These are phyloP conservation scores for Bimuria novae-zelandiae DNA, from an alignment of 2,329 filamentous ascomycete species.

Conservation along the genomic window DNA sequence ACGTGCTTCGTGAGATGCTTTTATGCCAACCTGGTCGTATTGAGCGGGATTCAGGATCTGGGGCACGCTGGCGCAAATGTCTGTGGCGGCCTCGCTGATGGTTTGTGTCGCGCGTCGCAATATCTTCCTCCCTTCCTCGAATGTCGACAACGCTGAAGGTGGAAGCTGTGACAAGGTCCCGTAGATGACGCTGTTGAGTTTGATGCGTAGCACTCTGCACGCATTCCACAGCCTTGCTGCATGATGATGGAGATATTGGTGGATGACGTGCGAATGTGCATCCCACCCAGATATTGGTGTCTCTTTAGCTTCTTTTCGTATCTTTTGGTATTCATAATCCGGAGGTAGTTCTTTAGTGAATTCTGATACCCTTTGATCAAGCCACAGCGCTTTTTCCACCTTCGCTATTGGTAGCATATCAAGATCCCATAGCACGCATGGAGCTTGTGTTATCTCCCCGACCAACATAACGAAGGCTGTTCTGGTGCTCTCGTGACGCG, in stretches of 20 bases:
- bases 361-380: slow-evolving; percentile 12
- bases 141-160: not conserved
- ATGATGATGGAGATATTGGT: slow-evolving; percentile 16
- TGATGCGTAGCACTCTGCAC: slow-evolving; percentile 21
- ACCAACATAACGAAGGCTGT: slow-evolving; percentile 9
- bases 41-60: slow-evolving; percentile 9
- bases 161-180: not conserved
- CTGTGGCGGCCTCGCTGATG: slow-evolving; percentile 8
- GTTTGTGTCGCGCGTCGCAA: not conserved
- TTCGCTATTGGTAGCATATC: slow-evolving; percentile 5
- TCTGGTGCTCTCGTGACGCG: slow-evolving; percentile 5
- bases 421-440: slow-evolving; percentile 7
- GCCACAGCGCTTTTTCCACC: slow-evolving; percentile 2
- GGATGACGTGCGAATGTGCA: slow-evolving; percentile 1
- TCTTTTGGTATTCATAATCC: slow-evolving; percentile 9
- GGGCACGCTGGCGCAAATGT: slow-evolving; percentile 19
- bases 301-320: not conserved
- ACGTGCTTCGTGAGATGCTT: slow-evolving; percentile 5
- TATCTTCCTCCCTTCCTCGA: not conserved
- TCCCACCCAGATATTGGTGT: not conserved
- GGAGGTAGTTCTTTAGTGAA: slow-evolving; percentile 5
- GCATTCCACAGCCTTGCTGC: slow-evolving; percentile 24
- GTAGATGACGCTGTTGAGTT: slow-evolving; percentile 17
- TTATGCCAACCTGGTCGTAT: not conserved
- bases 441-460: slow-evolving; percentile 8